phyloP scores from a whole-genome alignment of 1,284 basidiomycete genomes.

The Microstroma glucosiphilum region DNA sequence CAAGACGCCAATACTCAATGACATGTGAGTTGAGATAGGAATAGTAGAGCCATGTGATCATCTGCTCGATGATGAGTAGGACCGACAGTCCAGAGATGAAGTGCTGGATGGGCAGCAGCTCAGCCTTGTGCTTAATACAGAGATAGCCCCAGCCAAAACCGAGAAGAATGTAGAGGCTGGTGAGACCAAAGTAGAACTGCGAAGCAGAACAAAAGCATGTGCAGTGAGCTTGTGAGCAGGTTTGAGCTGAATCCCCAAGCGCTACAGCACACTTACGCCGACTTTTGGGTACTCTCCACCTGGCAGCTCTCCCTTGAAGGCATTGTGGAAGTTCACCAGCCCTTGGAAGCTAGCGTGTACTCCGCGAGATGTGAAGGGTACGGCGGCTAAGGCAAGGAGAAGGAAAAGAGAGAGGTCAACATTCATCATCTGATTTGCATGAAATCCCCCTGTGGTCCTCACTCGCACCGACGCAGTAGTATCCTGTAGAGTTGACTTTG shows the following conservation, averaged over 20 bases:
- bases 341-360: slow-evolving; percentile 62
- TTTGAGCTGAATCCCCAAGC: background rate
- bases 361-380: slow-evolving; percentile 67
- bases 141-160: slow-evolving; percentile 74
- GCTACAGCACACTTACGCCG: slow-evolving; percentile 59
- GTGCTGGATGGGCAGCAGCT: slow-evolving; percentile 62
- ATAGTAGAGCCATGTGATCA: slow-evolving; percentile 56
- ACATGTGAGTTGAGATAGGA: slow-evolving; percentile 37
- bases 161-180: slow-evolving; percentile 66
- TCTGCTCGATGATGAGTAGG: slow-evolving; percentile 87
- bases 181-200: slow-evolving; percentile 82
- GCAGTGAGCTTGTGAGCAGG: background rate
- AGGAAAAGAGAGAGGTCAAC: slow-evolving; percentile 1
- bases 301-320: slow-evolving; percentile 78
- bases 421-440: background rate
- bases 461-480: slow-evolving; percentile 81
- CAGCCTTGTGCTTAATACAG: slow-evolving; percentile 72
- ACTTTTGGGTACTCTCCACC: slow-evolving; percentile 98
- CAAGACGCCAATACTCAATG: slow-evolving; percentile 42
- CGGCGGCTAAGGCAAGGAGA: slow-evolving; percentile 59
- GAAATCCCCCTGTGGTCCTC: slow-evolving; percentile 13
- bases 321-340: slow-evolving; percentile 76
- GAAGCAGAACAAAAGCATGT: background rate
- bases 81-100: slow-evolving; percentile 87
- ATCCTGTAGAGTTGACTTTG: slow-evolving; percentile 77